Evolutionary conservation across 768 basidiomycete species (phyloP), one percentile per base, ranked within the genome.

Genomic region (Panus rudis): DNA sequence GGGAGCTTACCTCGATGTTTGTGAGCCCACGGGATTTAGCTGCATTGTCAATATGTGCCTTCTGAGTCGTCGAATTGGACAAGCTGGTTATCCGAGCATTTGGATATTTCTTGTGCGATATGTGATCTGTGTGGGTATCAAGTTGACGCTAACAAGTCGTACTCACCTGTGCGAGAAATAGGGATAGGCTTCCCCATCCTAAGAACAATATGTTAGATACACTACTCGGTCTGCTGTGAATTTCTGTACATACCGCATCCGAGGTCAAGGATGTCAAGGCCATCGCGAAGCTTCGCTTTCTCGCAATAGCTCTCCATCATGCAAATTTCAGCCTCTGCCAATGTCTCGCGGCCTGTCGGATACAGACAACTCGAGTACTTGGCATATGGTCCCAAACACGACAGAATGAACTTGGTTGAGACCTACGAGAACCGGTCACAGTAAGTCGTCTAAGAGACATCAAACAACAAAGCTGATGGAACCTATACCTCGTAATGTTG

Each of bases 401-500:
- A 74, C 7, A 80, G 57, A 42, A 83, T 82, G 58, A 85, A 84
- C 23, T 68, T 59, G 1, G 75, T 79, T 0, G 76, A 63, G 6
- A 81, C 73, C 78, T 79, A 28, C 26, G n/a, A 10, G 20, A 13
- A 13, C 17, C 26, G 17, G 42, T 1, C n/a, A 32, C 19, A 14
- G 37, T 16, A 22, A 3, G 42, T 19, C 30, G 34, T 30, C 13
- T 40, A 35, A 41, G 30, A 22, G 31, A 3, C 31, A n/a, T 30
- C 24, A 19, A 19, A 1, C 33, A 24, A 4, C 12, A 25, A 1
- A 31, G 39, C 25, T 17, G 13, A 26, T 4, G 27, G 22, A 11
- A 58, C 59, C 51, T 44, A n/a, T n/a, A 80, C 81, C 66, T 85
- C 81, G 58, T 85, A 85, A 53, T 85, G 81, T 57, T 84, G 83